These are phyloP conservation scores for Umbelopsis sp. DNA, from an alignment of 192 early-diverging fungal species.

Conservation along the genomic window DNA sequence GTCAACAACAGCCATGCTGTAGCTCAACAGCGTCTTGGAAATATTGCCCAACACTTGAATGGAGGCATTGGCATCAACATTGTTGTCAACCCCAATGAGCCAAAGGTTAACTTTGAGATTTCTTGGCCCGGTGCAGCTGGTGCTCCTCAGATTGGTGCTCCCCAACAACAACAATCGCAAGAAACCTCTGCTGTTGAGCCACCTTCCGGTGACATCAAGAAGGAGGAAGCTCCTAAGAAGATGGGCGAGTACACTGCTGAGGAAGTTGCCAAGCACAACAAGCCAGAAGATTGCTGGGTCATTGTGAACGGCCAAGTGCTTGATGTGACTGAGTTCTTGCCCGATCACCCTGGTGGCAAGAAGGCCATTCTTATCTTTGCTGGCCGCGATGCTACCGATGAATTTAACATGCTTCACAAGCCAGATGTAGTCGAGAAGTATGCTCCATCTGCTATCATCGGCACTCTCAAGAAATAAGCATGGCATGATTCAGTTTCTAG, in stretches of 20 bases:
- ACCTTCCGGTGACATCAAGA: constrained; percentile 34
- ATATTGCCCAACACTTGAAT: constrained; percentile 66
- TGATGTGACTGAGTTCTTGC: constrained; percentile 76
- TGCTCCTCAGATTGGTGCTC: constrained; percentile 29
- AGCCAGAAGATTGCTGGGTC: constrained; percentile 82
- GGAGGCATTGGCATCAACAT: constrained; percentile 67
- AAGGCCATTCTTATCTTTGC: constrained; percentile 85
- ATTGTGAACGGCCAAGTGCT: constrained; percentile 83
- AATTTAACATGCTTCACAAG: constrained; percentile 88
- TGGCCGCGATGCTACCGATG: constrained; percentile 83
- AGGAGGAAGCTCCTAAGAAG: constrained; percentile 34
- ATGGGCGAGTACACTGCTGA: constrained; percentile 58
- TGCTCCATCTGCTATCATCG: constrained; percentile 50
- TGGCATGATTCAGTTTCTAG: neutral
- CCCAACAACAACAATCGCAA: constrained; percentile 26
- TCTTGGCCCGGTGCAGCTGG: constrained; percentile 44
- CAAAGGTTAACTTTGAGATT: constrained; percentile 57
- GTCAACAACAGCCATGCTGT: constrained; percentile 51
- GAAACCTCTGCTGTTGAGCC: constrained; percentile 39
- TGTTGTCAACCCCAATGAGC: constrained; percentile 52
- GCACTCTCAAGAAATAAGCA: constrained; percentile 31
- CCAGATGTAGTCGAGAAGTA: constrained; percentile 78
- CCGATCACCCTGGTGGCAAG: constrained; percentile 85
- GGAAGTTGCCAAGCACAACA: constrained; percentile 89
- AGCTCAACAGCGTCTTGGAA: constrained; percentile 65